Conservation (phyloP, 495 filamentous ascomycete species). For the Aspergillus heteromorphus region DNA sequence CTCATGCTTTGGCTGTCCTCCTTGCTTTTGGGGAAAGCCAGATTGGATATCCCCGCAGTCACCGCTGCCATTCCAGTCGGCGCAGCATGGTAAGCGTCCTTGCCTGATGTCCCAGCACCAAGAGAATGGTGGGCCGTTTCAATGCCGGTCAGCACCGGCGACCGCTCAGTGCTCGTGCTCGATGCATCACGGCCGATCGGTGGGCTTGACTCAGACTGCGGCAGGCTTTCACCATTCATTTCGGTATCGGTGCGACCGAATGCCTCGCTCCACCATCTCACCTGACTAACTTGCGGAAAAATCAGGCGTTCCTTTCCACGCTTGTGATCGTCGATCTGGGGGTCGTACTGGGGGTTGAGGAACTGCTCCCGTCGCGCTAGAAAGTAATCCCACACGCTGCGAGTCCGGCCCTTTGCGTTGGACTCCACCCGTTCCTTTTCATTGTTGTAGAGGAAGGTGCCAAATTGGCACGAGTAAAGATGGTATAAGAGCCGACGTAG, state of each 20-base stretch:
- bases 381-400: constrained; percentile 96
- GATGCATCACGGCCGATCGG: constrained; percentile 15
- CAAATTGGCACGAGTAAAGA: constrained; percentile 93
- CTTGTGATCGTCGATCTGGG: constrained; percentile 67
- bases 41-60: constrained; percentile 36
- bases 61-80: constrained; percentile 31
- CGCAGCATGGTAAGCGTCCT: constrained; percentile 21
- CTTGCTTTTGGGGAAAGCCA: constrained; percentile 30
- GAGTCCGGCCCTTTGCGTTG: constrained; percentile 63
- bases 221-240: constrained; percentile 68
- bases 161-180: constrained; percentile 11
- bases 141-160: constrained; percentile 42
- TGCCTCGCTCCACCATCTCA: constrained; percentile 87
- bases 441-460: constrained; percentile 92
- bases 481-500: constrained; percentile 88
- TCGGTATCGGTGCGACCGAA: constrained; percentile 83
- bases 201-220: constrained; percentile 14
- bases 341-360: constrained; percentile 71
- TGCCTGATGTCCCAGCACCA: constrained; percentile 21
- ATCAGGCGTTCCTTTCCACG: constrained; percentile 77
- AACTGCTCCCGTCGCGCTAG: constrained; percentile 72
- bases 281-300: constrained; percentile 62
- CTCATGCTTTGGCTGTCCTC: constrained; percentile 19
- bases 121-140: constrained; percentile 39
- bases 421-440: constrained; percentile 84